Conservation (phyloP, 1,284 basidiomycete genomes). For the Puccinia hordei region DNA sequence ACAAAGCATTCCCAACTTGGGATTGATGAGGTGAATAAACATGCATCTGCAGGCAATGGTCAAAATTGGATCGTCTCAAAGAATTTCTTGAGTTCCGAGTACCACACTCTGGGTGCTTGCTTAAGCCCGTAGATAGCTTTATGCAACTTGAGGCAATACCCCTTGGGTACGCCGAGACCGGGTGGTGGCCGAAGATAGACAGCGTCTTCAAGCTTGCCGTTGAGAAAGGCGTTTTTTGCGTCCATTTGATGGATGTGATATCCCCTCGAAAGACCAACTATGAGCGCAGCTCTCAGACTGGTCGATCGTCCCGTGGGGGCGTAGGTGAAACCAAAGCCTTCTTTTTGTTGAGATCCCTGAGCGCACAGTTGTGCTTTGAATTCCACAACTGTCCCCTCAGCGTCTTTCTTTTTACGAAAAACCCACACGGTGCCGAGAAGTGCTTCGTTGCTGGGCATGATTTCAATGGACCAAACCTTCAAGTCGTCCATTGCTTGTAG, state of each 20-base stretch:
- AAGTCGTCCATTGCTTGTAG: too few relatives aligned
- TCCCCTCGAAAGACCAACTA: background rate
- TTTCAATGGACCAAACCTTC: too few relatives aligned
- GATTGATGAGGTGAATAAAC: conserved; percentile 3
- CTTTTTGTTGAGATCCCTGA: too few relatives aligned
- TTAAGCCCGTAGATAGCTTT: conserved; percentile 11
- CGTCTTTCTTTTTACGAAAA: background rate
- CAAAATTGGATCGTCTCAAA: background rate
- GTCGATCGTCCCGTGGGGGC: background rate
- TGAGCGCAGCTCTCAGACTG: background rate
- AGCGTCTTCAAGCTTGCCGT: too few relatives aligned
- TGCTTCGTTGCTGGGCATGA: too few relatives aligned
- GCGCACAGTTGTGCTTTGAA: background rate
- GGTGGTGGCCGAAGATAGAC: conserved; percentile 19
- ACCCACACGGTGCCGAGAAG: too few relatives aligned
- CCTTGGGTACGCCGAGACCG: background rate
- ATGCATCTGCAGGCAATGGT: background rate
- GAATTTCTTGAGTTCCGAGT: background rate
- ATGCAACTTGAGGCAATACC: background rate
- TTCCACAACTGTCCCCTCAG: background rate
- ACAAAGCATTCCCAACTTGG: too few relatives aligned
- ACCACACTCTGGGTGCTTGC: too few relatives aligned
- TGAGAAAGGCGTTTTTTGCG: too few relatives aligned
- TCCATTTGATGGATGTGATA: conserved; percentile 39
- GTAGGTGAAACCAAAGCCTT: too few relatives aligned